Evolutionary conservation across 352 stramenopile species (phyloP), one percentile per base, ranked within the genome.

Genomic region (Pythium utonaiense): DNA sequence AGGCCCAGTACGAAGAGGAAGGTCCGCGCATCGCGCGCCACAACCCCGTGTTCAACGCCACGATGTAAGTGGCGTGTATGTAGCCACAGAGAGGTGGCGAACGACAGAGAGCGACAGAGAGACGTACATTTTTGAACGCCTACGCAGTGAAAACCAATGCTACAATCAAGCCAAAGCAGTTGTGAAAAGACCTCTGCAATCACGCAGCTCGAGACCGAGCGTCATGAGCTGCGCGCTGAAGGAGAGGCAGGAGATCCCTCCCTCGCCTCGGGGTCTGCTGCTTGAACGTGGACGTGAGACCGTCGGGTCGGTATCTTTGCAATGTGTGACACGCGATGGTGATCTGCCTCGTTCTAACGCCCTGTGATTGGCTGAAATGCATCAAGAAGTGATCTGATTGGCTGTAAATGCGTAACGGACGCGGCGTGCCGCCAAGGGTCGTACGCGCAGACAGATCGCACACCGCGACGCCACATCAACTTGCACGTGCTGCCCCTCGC

Each of bases 1-100:
- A 98, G 75, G 89, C 86, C 21, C 91, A 98, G 78, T 98, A 98
- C 82, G 93, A 98, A 24, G 95, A 98, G 64, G 93, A 98, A 80
- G 95, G 95, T 7, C 91, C 95, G 30, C 86, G 94, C 53, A 98
- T 98, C 58, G 93, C 93, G 4, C 86, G 94, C 31, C 92, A 98
- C 78, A 98, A 98, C 77, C 88, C 91, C 3, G 93, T 98, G 24
- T 98, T 98, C 71, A 96, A 89, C 54, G 89, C 91, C 28, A 95
- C 89, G 62, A 96, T 98, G 78, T 98, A 91, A 81, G 53, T 36
- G 16, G n/a, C n/a, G n/a, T n/a, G n/a, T n/a, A n/a, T n/a, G n/a
- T n/a, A n/a, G n/a, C n/a, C n/a, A n/a, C n/a, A n/a, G n/a, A n/a
- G n/a, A n/a, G 12, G n/a, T 13, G 21, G 16, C 1, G 41, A 30